Conservation (phyloP, 2,329 filamentous ascomycete species). For the Cytospora piceae region DNA sequence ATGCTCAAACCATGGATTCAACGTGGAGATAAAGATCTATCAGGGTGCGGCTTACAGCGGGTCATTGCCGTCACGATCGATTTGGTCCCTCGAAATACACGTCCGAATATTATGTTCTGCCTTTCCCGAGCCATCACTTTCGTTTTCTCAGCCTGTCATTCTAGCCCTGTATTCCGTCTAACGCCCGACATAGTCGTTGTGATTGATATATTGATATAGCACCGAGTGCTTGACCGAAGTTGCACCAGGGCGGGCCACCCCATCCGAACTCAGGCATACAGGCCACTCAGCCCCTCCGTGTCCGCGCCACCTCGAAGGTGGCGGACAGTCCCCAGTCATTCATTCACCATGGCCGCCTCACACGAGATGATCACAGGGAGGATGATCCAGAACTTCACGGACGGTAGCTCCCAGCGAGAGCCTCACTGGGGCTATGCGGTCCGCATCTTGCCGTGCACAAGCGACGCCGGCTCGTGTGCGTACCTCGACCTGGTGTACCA, state of each 20-base stretch:
- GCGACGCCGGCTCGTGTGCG: conserved; percentile 51
- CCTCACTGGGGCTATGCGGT: conserved; percentile 54
- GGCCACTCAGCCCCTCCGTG: neutral
- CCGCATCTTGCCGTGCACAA: conserved; percentile 50
- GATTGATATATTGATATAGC: neutral
- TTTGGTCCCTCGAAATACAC: neutral
- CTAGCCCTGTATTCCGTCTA: neutral
- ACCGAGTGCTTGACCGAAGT: neutral
- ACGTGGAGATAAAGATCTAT: neutral
- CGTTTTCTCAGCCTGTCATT: neutral
- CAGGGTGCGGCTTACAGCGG: neutral
- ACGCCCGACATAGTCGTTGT: neutral
- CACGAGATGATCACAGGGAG: conserved; percentile 28
- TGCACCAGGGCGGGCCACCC: neutral
- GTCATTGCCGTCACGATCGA: neutral
- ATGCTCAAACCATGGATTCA: neutral
- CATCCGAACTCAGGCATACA: neutral
- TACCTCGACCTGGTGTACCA: conserved; percentile 57
- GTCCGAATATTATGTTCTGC: neutral
- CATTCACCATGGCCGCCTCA: conserved; percentile 26
- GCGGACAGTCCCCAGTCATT: neutral
- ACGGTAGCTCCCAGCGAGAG: conserved; percentile 38
- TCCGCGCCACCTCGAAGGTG: conserved; percentile 3
- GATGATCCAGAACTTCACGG: conserved; percentile 49
- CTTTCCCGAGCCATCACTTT: neutral